Evolutionary conservation across 164 flowering plant species (phyloP), one percentile per base, ranked within the genome.

Genomic region (Sextonia rubra): DNA sequence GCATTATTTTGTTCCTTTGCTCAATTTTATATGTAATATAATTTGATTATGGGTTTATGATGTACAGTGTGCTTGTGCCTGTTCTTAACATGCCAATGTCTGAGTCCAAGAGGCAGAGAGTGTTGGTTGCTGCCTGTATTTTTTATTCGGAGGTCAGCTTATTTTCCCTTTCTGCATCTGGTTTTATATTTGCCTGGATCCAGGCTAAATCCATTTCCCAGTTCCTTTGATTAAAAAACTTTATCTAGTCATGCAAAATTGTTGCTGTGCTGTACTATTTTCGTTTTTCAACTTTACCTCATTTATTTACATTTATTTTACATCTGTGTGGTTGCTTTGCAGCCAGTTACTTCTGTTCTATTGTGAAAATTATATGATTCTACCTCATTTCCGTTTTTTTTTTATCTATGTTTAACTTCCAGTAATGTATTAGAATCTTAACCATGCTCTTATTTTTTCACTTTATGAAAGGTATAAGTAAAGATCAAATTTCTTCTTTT

Each of bases 31-130:
- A 26, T 66, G 32, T 25, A 25, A 64, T 49, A 23, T 62, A 58
- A 61, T 60, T 77, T 73, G 67, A 77, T 74, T 17, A 71, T 32
- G 23, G 49, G 30, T 14, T 79, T 47, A 30, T 82, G 52, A n/a
- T 81, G 12, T 82, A 67, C 95, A 96, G 99, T 80, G 98, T 96
- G 67, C 91, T 96, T 73, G 87, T 97, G 60, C 99, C 99, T 74
- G 81, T 96, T 75, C 86, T 96, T 48, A 93, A 91, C 84, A 93
- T 90, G 97, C 94, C 97, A 64, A 81, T 96, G 78, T 85, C 97
- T 26, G 99, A 96, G 85, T 89, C 98, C 66, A 93, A 88, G 85
- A 86, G 98, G 78, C 99, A 93, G 82, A 88, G 99, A 78, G 99
- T 96, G 71, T 74, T 96, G 89, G 99, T 92, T 78, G 93, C 99